A percentile compares a stretch with the other conserved stretches of the same genome.
Evolutionary conservation across 768 basidiomycete genomes (phyloP).

Genomic region (Rhodotorula taiwanensis): DNA sequence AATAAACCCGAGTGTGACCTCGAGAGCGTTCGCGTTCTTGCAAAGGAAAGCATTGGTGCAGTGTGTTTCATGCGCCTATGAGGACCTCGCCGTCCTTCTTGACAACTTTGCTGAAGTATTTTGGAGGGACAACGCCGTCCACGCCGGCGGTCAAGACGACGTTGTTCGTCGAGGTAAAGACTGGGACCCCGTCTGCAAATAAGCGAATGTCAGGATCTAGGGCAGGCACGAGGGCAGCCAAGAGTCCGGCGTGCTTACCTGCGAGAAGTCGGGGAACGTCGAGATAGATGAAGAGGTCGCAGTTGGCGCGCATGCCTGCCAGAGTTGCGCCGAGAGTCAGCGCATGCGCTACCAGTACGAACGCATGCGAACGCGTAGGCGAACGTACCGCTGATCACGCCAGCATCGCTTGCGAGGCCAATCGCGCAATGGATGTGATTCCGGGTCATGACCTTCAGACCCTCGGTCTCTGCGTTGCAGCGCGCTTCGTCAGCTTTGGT

Average conservation of each 20-base stretch:
- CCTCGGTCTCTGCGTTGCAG: constrained; percentile 32
- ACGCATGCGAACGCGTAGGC: no score
- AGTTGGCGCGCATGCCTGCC: constrained; percentile 71
- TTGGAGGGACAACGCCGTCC: constrained; percentile 58
- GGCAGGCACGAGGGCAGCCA: constrained; percentile 38
- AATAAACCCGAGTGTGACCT: no score
- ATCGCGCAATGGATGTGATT: constrained; percentile 93
- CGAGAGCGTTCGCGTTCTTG: no score
- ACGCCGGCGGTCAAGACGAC: constrained; percentile 76
- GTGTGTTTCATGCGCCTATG: no score
- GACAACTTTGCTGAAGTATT: constrained; percentile 67
- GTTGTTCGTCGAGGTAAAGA: constrained; percentile 76
- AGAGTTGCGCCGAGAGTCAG: neutral
- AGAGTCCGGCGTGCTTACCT: constrained; percentile 46
- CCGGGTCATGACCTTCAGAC: constrained; percentile 57
- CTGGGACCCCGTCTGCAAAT: constrained; percentile 44
- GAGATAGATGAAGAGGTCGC: constrained; percentile 74
- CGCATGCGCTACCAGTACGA: neutral
- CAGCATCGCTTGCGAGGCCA: constrained; percentile 55
- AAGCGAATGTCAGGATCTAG: neutral
- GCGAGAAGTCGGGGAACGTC: constrained; percentile 54
- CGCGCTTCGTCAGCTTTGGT: neutral
- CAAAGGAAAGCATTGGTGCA: no score
- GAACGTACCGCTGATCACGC: constrained; percentile 66
- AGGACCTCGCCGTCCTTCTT: constrained; percentile 34